A percentile compares a stretch with the other conserved stretches of the same genome.
phyloP scores from a whole-genome alignment of 1,139 yeast species.

The Candida sanyaensis region DNA sequence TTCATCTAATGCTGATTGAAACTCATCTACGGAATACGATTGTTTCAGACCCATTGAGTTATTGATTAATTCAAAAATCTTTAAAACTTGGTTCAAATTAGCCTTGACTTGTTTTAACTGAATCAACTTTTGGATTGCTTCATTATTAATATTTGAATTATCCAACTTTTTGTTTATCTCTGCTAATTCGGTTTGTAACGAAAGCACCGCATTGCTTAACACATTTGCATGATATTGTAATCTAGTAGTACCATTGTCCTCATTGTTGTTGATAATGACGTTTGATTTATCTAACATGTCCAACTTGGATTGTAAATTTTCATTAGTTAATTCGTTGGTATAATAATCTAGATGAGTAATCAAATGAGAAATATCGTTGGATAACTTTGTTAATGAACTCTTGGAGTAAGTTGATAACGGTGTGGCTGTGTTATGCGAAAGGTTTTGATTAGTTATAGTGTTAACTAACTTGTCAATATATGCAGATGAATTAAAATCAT shows the following conservation, averaged over 20 bases:
- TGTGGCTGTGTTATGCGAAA: slow-evolving; percentile 16
- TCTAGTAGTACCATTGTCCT: slow-evolving; percentile 34
- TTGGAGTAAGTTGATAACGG: slow-evolving; percentile 21
- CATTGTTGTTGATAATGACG: slow-evolving; percentile 21
- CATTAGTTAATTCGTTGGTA: slow-evolving; percentile 54
- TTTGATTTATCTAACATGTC: slow-evolving; percentile 30
- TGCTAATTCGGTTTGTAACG: slow-evolving; percentile 52
- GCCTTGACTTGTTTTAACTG: slow-evolving; percentile 44
- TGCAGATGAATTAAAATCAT: slow-evolving; percentile 36
- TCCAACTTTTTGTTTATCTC: slow-evolving; percentile 26
- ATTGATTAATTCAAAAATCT: slow-evolving; percentile 43
- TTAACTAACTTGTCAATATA: slow-evolving; percentile 42
- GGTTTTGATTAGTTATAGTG: slow-evolving; percentile 19
- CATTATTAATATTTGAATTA: slow-evolving; percentile 13
- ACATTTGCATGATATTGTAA: slow-evolving; percentile 66
- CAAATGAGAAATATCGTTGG: slow-evolving; percentile 37
- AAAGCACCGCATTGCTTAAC: slow-evolving; percentile 55
- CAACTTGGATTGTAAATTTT: slow-evolving; percentile 47
- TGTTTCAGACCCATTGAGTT: slow-evolving; percentile 16
- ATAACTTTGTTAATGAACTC: slow-evolving; percentile 25
- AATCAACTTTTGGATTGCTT: slow-evolving; percentile 41
- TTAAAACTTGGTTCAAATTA: slow-evolving; percentile 46
- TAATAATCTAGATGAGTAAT: slow-evolving; percentile 63
- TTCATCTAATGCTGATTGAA: slow-evolving; percentile 40
- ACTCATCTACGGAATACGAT: slow-evolving; percentile 23